phyloP scores from a whole-genome alignment of 2,329 filamentous ascomycete species.

The Colletotrichum tofieldiae region DNA sequence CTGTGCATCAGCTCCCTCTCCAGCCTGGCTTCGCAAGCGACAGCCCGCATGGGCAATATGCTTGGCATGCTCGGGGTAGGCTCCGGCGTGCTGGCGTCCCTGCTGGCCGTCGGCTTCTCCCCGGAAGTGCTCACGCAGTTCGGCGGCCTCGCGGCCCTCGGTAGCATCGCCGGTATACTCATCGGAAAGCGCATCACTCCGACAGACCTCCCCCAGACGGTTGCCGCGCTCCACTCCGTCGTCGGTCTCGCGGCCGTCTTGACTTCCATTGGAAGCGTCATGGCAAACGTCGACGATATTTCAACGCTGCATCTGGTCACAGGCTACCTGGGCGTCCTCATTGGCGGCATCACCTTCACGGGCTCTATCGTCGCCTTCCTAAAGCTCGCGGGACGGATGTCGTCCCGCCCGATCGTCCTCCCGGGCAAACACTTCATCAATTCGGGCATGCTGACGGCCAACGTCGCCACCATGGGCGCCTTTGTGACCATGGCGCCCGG shows the following conservation, averaged over 20 bases:
- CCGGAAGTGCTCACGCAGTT: slow-evolving; percentile 86
- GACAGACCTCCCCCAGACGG: slow-evolving; percentile 89
- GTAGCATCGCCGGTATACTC: slow-evolving; percentile 78
- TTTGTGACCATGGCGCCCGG: slow-evolving; percentile 88
- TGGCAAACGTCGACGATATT: slow-evolving; percentile 68
- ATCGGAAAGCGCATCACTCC: slow-evolving; percentile 91
- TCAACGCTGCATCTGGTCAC: slow-evolving; percentile 88
- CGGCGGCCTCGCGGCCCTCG: slow-evolving; percentile 80
- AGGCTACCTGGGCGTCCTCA: slow-evolving; percentile 88
- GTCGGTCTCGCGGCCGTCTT: slow-evolving; percentile 91
- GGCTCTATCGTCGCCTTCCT: slow-evolving; percentile 92
- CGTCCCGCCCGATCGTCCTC: slow-evolving; percentile 80
- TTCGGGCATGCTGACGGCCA: slow-evolving; percentile 79
- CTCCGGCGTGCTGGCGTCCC: slow-evolving; percentile 85
- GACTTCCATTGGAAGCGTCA: slow-evolving; percentile 89
- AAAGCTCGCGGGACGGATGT: slow-evolving; percentile 88
- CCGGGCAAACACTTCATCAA: slow-evolving; percentile 85
- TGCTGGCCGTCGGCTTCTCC: slow-evolving; percentile 86
- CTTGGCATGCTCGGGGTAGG: slow-evolving; percentile 89
- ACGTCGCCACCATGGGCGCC: slow-evolving; percentile 86
- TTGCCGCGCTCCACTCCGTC: slow-evolving; percentile 90
- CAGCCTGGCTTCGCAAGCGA: slow-evolving; percentile 84
- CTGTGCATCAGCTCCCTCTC: slow-evolving; percentile 90
- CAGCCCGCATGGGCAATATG: slow-evolving; percentile 87
- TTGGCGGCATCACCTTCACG: slow-evolving; percentile 91